phyloP scores from a whole-genome alignment of 2,329 filamentous ascomycete genomes.

The Fusarium pilosicola region DNA sequence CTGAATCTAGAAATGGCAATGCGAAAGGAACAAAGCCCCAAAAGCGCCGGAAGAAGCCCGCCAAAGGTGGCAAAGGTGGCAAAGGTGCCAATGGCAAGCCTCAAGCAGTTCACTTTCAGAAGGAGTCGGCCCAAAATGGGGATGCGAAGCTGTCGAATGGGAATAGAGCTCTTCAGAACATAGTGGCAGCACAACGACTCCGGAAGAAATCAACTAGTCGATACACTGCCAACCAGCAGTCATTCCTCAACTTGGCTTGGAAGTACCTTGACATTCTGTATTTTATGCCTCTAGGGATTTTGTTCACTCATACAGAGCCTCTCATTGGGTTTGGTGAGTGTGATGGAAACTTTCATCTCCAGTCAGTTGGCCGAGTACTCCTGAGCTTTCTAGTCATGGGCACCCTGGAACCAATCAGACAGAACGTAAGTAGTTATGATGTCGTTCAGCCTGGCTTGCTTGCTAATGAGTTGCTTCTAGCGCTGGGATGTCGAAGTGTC shows the following conservation, averaged over 20 bases:
- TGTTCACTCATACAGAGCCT: conserved; percentile 7
- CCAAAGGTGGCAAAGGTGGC: not conserved
- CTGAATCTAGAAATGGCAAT: not conserved
- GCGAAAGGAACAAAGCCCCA: not conserved
- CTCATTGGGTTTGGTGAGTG: not conserved
- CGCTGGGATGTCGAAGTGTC: conserved; percentile 31
- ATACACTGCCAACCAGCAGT: not conserved
- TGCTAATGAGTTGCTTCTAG: conserved; percentile 7
- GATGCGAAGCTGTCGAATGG: not conserved
- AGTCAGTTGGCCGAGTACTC: conserved; percentile 22
- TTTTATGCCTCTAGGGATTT: not conserved
- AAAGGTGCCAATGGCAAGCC: not conserved
- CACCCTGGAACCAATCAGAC: conserved; percentile 37
- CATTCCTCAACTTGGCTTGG: not conserved
- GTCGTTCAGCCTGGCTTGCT: too few relatives aligned
- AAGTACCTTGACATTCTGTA: not conserved
- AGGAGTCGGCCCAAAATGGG: not conserved
- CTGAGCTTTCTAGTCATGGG: conserved; percentile 35
- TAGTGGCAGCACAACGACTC: not conserved
- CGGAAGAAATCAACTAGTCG: not conserved
- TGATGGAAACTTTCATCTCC: not conserved
- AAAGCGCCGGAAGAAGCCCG: not conserved
- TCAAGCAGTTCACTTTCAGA: not conserved
- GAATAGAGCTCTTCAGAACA: not conserved
- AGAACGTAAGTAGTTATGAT: conserved; percentile 22